phyloP scores from a whole-genome alignment of 1,284 basidiomycete genomes.

The Apiotrichum akiyoshidainum region DNA sequence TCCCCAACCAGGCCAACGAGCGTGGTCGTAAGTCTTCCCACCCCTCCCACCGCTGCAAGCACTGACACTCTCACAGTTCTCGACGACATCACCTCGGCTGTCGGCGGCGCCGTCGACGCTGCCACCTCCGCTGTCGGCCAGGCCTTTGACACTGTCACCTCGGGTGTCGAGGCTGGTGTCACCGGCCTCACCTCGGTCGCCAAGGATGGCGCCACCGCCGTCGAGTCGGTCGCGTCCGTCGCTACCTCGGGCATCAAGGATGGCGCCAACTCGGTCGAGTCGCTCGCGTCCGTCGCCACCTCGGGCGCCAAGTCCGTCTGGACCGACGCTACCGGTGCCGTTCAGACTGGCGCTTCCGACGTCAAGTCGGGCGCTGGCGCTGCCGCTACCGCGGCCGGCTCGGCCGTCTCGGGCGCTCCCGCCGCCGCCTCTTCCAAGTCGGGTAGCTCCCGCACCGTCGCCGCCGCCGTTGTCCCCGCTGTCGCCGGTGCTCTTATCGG shows the following conservation, averaged over 20 bases:
- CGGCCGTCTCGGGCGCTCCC: too few relatives aligned
- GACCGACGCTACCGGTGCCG: too few relatives aligned
- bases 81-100: background rate
- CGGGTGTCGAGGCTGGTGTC: background rate
- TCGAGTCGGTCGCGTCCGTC: too few relatives aligned
- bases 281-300: too few relatives aligned
- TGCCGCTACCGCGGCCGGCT: too few relatives aligned
- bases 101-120: background rate
- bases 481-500: too few relatives aligned
- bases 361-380: too few relatives aligned
- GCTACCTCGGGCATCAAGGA: too few relatives aligned
- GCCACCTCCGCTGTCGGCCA: background rate
- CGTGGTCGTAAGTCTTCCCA: background rate
- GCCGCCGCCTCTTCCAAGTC: background rate
- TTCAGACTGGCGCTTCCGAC: background rate
- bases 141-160: background rate
- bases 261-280: too few relatives aligned
- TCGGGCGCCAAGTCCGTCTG: too few relatives aligned
- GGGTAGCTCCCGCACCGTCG: background rate
- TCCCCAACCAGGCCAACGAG: background rate
- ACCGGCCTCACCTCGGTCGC: background rate
- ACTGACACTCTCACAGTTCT: background rate
- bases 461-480: background rate
- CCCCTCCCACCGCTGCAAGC: background rate
- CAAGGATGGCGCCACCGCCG: too few relatives aligned